Base-by-base conservation (phyloP, 2,329 filamentous ascomycete species). In the Domatiomyces catenatus region DNA sequence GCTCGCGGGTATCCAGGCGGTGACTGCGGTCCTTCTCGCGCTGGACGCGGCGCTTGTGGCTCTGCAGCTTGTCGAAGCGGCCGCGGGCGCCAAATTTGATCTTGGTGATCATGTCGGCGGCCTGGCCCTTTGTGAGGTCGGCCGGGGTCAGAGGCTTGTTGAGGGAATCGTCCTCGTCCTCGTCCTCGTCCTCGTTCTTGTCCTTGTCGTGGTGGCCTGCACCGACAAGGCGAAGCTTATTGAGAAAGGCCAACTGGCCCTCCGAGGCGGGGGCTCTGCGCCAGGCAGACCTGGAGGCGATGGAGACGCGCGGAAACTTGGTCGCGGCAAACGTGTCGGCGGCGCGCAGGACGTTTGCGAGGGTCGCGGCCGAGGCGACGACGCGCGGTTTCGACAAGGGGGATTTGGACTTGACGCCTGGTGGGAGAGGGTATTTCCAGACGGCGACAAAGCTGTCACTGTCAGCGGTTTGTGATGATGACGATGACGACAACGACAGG, bases 21-120 rank as follows among this genome's bases (percentile, higher is more conserved):
- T 53, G 50, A 10, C 52, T 50, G 52, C 65, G 61, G 49, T 67
- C 64, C 42, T 65, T 62, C 52, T 66, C 62, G 50, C 64, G 65
- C 49, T 66, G 63, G 50, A 64, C 62, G 50, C 64, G 64, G 44
- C 71, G 75, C 62, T 75, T 79, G 49, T 73, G 0, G 68, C 70
- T 60, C 75, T 72, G 51, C 77, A 66, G 32, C 61, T 71, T 22
- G 72, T 69, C 62, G 76, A 87, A 69, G 69, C 78, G 55, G 67
- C 84, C 65, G 71, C 77, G 72, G 1, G 85, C 86, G 0, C 90
- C 90, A 63, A 92, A 84, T 64, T 83, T 90, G 54, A 94, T 63
- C 66, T 94, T 93, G 6, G 86, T 93, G 56, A 96, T 94, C 83
- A 94, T 89, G 63, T 95, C 89, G 3, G 76, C 76, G 3, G 88